phyloP scores from a whole-genome alignment of 805 yeast genomes.

The Tanozyma kutaoensis region DNA sequence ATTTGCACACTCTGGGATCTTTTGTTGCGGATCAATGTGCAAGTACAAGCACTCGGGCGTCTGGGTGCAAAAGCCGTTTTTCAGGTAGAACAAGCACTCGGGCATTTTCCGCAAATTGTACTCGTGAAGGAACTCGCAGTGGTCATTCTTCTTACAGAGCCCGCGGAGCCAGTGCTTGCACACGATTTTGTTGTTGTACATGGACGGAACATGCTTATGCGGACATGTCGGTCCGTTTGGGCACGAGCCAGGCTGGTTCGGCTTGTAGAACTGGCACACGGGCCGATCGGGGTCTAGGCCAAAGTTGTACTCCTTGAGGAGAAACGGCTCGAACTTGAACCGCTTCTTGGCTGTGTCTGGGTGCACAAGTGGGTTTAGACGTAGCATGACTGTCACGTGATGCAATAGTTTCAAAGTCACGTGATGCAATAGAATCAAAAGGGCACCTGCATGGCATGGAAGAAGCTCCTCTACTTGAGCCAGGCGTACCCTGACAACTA shows the following conservation, averaged over 20 bases:
- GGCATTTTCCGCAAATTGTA: conserved; percentile 92
- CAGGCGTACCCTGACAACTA: conserved; percentile 89
- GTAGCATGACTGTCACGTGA: too few species aligned
- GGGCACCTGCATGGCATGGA: conserved; percentile 66
- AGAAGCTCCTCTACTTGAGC: conserved; percentile 68
- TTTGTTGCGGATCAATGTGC: conserved; percentile 81
- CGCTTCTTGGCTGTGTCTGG: conserved; percentile 24
- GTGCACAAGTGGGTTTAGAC: too few species aligned
- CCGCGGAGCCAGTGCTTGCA: conserved; percentile 99
- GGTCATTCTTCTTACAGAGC: conserved; percentile 89
- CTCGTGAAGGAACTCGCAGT: conserved; percentile 93
- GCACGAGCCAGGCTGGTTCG: conserved; percentile 48
- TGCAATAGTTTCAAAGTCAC: too few species aligned
- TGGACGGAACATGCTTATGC: conserved; percentile 61
- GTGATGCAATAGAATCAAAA: too few species aligned
- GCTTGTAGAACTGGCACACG: conserved; percentile 59
- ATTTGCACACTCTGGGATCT: conserved; percentile 77
- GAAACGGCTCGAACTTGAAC: conserved; percentile 68
- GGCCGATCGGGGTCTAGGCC: conserved; percentile 81
- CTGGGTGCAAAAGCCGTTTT: conserved; percentile 80
- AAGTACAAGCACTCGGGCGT: conserved; percentile 87
- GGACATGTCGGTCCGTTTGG: conserved; percentile 82
- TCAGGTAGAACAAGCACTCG: conserved; percentile 79
- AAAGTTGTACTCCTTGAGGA: conserved; percentile 66
- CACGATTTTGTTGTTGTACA: conserved; percentile 50